Base-by-base conservation (phyloP, 2,329 filamentous ascomycete species). In the Raffaelea albimanens region DNA sequence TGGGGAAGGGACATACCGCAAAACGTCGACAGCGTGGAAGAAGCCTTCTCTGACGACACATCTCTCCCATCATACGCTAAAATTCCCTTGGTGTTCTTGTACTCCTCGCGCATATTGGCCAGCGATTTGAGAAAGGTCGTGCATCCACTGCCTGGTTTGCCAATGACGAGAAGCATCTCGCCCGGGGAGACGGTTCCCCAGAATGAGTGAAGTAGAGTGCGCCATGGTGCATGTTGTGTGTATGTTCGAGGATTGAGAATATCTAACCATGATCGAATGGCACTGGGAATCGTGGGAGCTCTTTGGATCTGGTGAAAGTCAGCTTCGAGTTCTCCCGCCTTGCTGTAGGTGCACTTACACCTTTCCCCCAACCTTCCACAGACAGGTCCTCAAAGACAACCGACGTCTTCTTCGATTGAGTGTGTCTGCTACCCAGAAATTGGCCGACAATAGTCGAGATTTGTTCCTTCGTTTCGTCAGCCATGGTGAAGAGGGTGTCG, bases 31-130 rank as follows among this genome's bases (percentile, higher is more conserved):
- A 87, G 16, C 71, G 68, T 1, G 75, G 74, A 62, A 58, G 0
- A 63, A 64, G 0, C 69, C 68, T 16, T 81, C 34, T 38, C 5
- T 43, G n/a, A n/a, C n/a, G n/a, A n/a, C n/a, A n/a, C n/a, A n/a
- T n/a, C n/a, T n/a, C n/a, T n/a, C n/a, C 40, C 25, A 20, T 21
- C 78, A 57, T 84, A 84, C 20, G 75, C 74, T 4, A 84, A 78
- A 1, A 83, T 71, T 2, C 85, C 85, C 2, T 73, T 67, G 2
- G 88, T 79, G 1, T 66, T 70, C 4, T 79, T 78, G 53, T 81
- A 88, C 1, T 75, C 72, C 3, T 70, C 71, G 4, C 82, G 70
- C 54, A 87, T 76, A 58, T 88, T 89, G 34, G 81, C 80, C 49
- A 89, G 80, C 0, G 78, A 72, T 57, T 78, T 78, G 11, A 78